These are phyloP conservation scores for Leishmania tarentolae DNA, from an alignment of 208 protist species.

Conservation along the genomic window DNA sequence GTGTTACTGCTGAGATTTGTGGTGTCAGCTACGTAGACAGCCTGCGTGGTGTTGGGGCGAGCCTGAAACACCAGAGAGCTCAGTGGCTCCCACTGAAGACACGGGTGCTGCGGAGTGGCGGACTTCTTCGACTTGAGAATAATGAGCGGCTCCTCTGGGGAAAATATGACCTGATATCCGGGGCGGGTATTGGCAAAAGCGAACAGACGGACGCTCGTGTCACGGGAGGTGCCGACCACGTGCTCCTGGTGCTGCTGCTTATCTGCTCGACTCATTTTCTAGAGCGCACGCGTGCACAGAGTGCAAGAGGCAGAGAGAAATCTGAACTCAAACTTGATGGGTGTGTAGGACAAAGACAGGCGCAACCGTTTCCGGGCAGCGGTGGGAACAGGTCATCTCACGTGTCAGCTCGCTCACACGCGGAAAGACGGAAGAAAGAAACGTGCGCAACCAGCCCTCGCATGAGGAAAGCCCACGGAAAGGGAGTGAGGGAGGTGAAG, in stretches of 20 bases:
- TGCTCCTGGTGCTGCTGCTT: slow-evolving; percentile 65
- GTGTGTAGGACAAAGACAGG: neutral
- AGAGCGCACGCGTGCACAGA: neutral
- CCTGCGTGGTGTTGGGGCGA: slow-evolving; percentile 74
- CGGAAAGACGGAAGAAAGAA: neutral
- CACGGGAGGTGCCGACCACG: slow-evolving; percentile 62
- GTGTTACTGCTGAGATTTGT: slow-evolving; percentile 37
- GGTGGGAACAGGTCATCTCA: neutral
- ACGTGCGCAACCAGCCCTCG: neutral
- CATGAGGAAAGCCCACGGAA: neutral
- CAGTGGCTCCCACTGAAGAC: slow-evolving; percentile 69
- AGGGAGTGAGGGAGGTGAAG: neutral
- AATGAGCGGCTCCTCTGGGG: slow-evolving; percentile 70
- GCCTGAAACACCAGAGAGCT: slow-evolving; percentile 55
- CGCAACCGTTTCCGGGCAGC: neutral
- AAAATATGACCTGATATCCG: slow-evolving; percentile 70
- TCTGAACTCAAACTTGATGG: neutral
- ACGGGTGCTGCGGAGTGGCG: slow-evolving; percentile 57
- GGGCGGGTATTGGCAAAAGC: slow-evolving; percentile 75
- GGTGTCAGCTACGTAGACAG: slow-evolving; percentile 75
- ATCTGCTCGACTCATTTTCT: slow-evolving; percentile 67
- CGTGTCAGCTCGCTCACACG: neutral
- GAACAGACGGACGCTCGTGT: slow-evolving; percentile 68
- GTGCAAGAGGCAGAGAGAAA: neutral
- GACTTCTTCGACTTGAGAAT: slow-evolving; percentile 69